Evolutionary conservation across 2,329 filamentous ascomycete genomes (phyloP).

Genomic region (Botrytis sinoallii): DNA sequence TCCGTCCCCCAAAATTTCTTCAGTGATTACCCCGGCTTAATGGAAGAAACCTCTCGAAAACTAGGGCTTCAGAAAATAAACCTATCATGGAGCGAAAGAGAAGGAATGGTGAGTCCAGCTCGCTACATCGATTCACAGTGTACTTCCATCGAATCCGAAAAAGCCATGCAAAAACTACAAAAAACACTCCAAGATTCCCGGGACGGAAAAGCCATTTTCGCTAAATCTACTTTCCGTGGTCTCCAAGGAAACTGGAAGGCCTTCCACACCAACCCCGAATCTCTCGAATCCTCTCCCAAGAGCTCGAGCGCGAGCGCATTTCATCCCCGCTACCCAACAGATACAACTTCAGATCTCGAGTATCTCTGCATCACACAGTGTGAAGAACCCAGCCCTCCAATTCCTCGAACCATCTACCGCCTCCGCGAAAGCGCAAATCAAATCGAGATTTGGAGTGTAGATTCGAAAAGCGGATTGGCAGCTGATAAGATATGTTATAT

Average conservation of each 20-base stretch:
- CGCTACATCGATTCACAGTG: not conserved
- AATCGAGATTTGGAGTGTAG: not conserved
- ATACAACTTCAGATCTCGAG: not conserved
- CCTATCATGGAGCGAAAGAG: not conserved
- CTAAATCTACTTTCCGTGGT: not conserved
- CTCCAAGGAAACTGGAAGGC: not conserved
- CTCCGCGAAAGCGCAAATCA: not conserved
- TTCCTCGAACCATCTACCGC: not conserved
- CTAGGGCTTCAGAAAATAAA: slow-evolving; percentile 3
- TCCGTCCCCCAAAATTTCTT: slow-evolving; percentile 12
- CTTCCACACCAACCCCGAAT: not conserved
- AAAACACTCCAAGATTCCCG: not conserved
- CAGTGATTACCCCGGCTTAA: slow-evolving; percentile 4
- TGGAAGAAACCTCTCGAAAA: not conserved
- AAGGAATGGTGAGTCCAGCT: slow-evolving; percentile 9
- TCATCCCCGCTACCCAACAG: not conserved
- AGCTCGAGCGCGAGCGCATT: not conserved
- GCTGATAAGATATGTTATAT: not conserved
- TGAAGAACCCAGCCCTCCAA: not conserved
- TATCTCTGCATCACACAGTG: not conserved
- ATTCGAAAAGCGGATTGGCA: not conserved
- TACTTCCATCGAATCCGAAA: not conserved
- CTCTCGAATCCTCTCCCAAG: not conserved
- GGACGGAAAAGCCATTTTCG: not conserved
- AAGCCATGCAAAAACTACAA: not conserved